Base-by-base conservation (phyloP, 106 monocot genomes). In the Dendrobium officinale region DNA sequence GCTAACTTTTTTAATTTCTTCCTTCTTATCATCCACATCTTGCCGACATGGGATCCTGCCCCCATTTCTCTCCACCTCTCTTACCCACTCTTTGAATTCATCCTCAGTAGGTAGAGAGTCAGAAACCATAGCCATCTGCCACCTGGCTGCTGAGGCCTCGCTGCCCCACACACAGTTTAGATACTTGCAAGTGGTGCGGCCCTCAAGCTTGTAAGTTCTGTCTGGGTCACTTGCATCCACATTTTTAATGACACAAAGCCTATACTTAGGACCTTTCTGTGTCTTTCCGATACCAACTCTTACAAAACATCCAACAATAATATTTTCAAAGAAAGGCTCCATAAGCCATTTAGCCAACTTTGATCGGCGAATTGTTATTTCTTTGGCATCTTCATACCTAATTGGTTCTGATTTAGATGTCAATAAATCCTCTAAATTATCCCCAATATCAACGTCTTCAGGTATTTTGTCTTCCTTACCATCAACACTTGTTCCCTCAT, bases 291-390 rank as follows among this genome's bases (percentile, higher is more conserved):
- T 92, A 2, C 93, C 93, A 29, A 95, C 85, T 37, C 96, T 84
- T 41, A 96, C 92, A 83, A 92, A 96, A 74, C 96, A 94, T 6
- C 96, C 96, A 4, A 81, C 81, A 42, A 94, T 81, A 6, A 96
- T 80, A 8, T 96, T 93, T 77, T 96, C 93, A 78, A 96, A 96
- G 73, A 96, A 96, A 9, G 96, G 96, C 58, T 96, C 93, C 92
- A 90, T 90, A 80, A 92, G 88, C 96, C 93, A 94, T 83, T 96
- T 96, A 10, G 89, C 91, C 31, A 96, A 92, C 79, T 90, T 92
- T 29, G 93, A 89, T 77, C 96, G 81, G 13, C 91, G 84, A 19
- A 96, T 89, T 40, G 93, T 94, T 42, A 96, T 96, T 26, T 82
- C 86, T 75, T 86, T 93, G 31, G 91, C 80, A 45, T 97, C 94